Percentiles rank a stretch among this genome's conserved stretches.
These are phyloP conservation scores for Penicillium brasilianum DNA, from an alignment of 2,329 filamentous ascomycete genomes.

Conservation along the genomic window DNA sequence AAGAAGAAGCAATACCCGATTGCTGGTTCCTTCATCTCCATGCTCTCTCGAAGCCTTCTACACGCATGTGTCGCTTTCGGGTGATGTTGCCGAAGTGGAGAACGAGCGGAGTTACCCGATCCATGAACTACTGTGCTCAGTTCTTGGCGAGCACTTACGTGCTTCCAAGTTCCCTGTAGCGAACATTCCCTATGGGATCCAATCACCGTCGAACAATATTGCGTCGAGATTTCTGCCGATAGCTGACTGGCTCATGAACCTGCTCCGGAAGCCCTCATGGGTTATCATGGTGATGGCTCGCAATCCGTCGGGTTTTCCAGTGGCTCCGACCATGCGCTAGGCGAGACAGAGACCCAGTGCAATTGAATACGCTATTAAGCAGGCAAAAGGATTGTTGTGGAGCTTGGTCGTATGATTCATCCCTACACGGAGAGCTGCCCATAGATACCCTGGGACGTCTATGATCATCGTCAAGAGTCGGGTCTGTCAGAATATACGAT, in stretches of 20 bases:
- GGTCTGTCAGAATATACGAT: too few relatives aligned
- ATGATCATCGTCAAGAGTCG: too few relatives aligned
- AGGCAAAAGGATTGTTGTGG: neutral
- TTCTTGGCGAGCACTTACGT: neutral
- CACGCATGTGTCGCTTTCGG: neutral
- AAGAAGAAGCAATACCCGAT: neutral
- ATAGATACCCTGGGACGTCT: too few relatives aligned
- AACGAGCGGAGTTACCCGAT: neutral
- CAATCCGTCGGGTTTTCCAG: too few relatives aligned
- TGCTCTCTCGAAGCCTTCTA: neutral
- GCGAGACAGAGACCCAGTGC: neutral
- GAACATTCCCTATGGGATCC: neutral
- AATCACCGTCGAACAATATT: neutral
- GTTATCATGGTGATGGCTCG: neutral
- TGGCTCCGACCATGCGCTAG: neutral
- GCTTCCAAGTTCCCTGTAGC: neutral
- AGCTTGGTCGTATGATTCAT: neutral
- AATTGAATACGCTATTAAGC: neutral
- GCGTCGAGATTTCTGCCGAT: neutral
- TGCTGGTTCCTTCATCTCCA: neutral
- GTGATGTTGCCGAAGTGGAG: slow-evolving; percentile 1
- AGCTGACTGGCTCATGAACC: neutral
- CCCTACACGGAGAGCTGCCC: too few relatives aligned
- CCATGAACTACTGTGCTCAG: neutral
- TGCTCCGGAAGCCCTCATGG: neutral